These are phyloP conservation scores for Ballota nigra DNA, from an alignment of 257 asterid species.

Conservation along the genomic window DNA sequence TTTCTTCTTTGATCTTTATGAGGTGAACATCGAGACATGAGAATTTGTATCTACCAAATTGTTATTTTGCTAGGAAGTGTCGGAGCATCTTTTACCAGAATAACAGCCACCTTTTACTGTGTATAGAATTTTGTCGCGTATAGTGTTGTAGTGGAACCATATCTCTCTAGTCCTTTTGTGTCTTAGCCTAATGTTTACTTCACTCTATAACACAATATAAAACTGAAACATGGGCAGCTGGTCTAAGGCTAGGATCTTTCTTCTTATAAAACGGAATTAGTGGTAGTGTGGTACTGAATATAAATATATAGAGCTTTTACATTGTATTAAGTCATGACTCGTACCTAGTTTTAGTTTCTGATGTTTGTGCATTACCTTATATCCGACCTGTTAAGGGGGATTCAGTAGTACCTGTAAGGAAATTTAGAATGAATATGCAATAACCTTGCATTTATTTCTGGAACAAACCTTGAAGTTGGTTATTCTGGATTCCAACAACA, in stretches of 20 bases:
- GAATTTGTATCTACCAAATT: neutral
- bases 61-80: conserved; percentile 5
- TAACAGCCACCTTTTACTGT: neutral
- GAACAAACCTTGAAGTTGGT: neutral
- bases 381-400: too few relatives aligned
- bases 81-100: neutral
- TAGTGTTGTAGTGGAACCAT: neutral
- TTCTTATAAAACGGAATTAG: neutral
- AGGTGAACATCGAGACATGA: neutral
- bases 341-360: too few relatives aligned
- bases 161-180: neutral
- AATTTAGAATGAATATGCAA: neutral
- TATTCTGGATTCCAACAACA: neutral
- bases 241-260: neutral
- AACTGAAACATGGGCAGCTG: neutral
- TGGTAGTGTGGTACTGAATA: neutral
- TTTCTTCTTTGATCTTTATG: neutral
- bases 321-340: neutral
- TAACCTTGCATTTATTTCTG: neutral
- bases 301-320: neutral
- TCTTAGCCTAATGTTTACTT: neutral
- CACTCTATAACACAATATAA: neutral
- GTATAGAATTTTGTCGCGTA: neutral
- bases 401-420: neutral
- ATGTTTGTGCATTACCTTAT: too few relatives aligned